Base-by-base conservation (phyloP, 768 basidiomycete species). In the Naganishia randhawae region DNA sequence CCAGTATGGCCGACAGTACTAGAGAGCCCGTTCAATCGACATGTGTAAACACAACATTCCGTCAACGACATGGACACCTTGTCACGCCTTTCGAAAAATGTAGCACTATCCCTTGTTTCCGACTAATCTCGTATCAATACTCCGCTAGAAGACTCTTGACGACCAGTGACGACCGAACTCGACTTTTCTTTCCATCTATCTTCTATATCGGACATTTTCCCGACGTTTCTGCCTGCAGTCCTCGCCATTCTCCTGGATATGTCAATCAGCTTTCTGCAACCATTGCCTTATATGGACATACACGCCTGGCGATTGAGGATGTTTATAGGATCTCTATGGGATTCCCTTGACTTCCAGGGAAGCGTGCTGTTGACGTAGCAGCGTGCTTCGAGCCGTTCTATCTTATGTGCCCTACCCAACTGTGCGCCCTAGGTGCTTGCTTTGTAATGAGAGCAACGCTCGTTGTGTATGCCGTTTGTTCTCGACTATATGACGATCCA, bases 141-240 rank as follows among this genome's bases (percentile, higher is more conserved):
- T 22, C 54, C 54, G 33, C 57, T 61, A 61, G 57, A 61, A 61
- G 57, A 61, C 37, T 29, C 33, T 61, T 61, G 35, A 61, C 57
- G 57, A 61, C 57, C 57, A 41, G 57, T 61, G 4, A 61, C 57
- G 57, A 61, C 51, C 27, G 11, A 11, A 7, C 27, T 31, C 5
- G 13, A 25, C 27, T 53, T 31, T 25, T 8, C 13, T 53, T 31
- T 50, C 27, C 35, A 55, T 55, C 14, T 33, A 6, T 4, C 16
- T 35, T 29, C 37, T 41, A n/a, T 48, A 48, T 48, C 45, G 57
- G 57, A 61, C 57, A 61, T 41, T 61, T 11, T 37, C 13, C 39
- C 57, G 33, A 61, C 37, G 25, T 39, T 55, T 33, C 54, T 48
- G 25, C 25, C 45, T 42, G 14, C 14, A 22, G n/a, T 7, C n/a